A percentile compares a stretch with the other conserved stretches of the same genome.
These are phyloP conservation scores for Rhodomyrtus tomentosa DNA, from an alignment of 345 rosid genomes.

Conservation along the genomic window DNA sequence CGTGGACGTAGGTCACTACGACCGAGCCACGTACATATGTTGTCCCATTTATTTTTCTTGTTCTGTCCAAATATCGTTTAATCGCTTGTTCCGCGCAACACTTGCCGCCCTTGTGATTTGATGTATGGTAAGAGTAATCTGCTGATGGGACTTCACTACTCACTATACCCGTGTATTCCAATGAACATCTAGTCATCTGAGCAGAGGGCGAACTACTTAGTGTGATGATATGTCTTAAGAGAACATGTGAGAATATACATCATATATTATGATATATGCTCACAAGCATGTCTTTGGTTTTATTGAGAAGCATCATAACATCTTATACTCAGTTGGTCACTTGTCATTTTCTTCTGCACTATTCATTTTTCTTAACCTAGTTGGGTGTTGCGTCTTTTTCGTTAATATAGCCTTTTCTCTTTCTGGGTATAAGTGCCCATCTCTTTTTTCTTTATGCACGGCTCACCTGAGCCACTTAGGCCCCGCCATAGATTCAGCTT, in stretches of 20 bases:
- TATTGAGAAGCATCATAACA: not conserved
- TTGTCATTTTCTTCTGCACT: not conserved
- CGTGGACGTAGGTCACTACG: too few relatives aligned
- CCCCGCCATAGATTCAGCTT: not conserved
- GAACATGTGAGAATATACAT: not conserved
- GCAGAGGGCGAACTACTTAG: not conserved
- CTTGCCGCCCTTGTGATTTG: not conserved
- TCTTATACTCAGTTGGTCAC: not conserved
- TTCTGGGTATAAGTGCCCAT: not conserved
- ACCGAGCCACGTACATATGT: too few relatives aligned
- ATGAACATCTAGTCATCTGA: not conserved
- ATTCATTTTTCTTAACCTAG: not conserved
- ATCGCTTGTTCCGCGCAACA: too few relatives aligned
- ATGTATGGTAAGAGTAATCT: not conserved
- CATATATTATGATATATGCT: not conserved
- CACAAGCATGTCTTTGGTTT: not conserved
- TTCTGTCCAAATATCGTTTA: too few relatives aligned
- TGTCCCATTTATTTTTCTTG: too few relatives aligned
- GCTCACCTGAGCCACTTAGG: not conserved
- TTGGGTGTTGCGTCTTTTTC: not conserved
- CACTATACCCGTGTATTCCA: not conserved
- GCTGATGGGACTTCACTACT: not conserved
- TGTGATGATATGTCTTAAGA: not conserved
- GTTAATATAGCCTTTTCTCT: not conserved
- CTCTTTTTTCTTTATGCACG: not conserved